Base-by-base conservation (phyloP, 78 protist genomes). In the Tieghemostelium lacteum region DNA sequence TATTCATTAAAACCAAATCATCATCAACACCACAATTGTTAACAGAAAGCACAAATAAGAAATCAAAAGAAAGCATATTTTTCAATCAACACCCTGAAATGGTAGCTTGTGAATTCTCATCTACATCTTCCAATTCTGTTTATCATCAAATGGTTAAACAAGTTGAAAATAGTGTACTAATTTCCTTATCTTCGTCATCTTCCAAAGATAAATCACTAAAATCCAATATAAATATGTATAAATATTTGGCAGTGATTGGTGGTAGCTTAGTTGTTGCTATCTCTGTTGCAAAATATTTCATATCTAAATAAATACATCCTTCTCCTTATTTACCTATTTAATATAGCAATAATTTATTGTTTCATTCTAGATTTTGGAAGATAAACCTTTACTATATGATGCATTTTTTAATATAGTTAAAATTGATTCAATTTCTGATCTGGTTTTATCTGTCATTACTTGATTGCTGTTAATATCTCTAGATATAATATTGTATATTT, bases 311-410 rank as follows among this genome's bases (percentile, higher is more conserved):
- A n/a, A n/a, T n/a, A n/a, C n/a, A n/a, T n/a, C n/a, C n/a, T n/a
- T n/a, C n/a, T n/a, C n/a, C n/a, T n/a, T n/a, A n/a, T n/a, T n/a
- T n/a, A n/a, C n/a, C n/a, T n/a, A n/a, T n/a, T n/a, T n/a, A n/a
- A n/a, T n/a, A n/a, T n/a, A n/a, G n/a, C n/a, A n/a, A n/a, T n/a
- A n/a, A n/a, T n/a, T n/a, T n/a, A n/a, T n/a, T n/a, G n/a, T n/a
- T n/a, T n/a, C n/a, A n/a, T n/a, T n/a, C n/a, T n/a, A n/a, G n/a
- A n/a, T n/a, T n/a, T n/a, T 45, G 10, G 52, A 45, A 45, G 52
- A 45, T 5, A 36, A 69, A 66, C 91, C 91, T 69, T 83, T 83
- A 1, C 72, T 28, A 33, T 83, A 83, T 20, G 91, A 55, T 31
- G 52, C 57, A 60, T 83, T 83, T 52, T 83, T 83, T 40, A 83